Conservation (phyloP, 768 basidiomycete species). For the Suillus spraguei region DNA sequence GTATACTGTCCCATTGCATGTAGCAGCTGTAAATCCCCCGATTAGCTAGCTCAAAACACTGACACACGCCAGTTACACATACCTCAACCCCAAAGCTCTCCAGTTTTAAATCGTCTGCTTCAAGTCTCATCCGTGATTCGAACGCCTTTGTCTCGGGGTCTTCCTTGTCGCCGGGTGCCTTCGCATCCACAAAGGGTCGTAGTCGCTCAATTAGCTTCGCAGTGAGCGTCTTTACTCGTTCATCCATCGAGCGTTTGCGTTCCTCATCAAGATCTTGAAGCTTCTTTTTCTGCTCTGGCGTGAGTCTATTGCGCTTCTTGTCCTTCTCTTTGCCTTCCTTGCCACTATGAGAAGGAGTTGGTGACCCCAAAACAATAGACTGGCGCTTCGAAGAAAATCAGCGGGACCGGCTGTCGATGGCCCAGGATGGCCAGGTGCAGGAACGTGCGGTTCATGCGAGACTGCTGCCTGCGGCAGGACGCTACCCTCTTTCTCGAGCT, state of each 20-base stretch:
- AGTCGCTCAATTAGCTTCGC: constrained; percentile 83
- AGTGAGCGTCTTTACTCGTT: constrained; percentile 72
- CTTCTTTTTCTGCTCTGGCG: constrained; percentile 85
- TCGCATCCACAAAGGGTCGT: constrained; percentile 89
- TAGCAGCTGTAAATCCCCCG: constrained; percentile 53
- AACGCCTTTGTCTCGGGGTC: constrained; percentile 86
- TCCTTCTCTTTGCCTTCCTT: constrained; percentile 43
- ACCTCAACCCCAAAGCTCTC: constrained; percentile 98
- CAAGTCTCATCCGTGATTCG: constrained; percentile 72
- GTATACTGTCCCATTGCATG: constrained; percentile 93
- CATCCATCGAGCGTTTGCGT: constrained; percentile 76
- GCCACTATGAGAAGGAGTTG: constrained; percentile 21
- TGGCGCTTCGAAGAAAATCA: constrained; percentile 24
- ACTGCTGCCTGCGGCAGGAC: constrained; percentile 23
- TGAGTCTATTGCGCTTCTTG: constrained; percentile 52
- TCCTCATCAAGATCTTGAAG: constrained; percentile 81
- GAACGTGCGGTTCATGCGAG: constrained; percentile 15
- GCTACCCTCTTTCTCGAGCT: constrained; percentile 74
- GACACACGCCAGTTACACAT: constrained; percentile 23
- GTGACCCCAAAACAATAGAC: constrained; percentile 15
- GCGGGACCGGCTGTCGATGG: constrained; percentile 16
- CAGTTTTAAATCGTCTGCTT: constrained; percentile 93
- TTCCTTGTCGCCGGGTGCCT: constrained; percentile 74
- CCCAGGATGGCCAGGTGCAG: constrained; percentile 13
- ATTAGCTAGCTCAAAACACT: background rate